Base-by-base conservation (phyloP, 2,329 filamentous ascomycete genomes). In the Cryoendolithus antarcticus region DNA sequence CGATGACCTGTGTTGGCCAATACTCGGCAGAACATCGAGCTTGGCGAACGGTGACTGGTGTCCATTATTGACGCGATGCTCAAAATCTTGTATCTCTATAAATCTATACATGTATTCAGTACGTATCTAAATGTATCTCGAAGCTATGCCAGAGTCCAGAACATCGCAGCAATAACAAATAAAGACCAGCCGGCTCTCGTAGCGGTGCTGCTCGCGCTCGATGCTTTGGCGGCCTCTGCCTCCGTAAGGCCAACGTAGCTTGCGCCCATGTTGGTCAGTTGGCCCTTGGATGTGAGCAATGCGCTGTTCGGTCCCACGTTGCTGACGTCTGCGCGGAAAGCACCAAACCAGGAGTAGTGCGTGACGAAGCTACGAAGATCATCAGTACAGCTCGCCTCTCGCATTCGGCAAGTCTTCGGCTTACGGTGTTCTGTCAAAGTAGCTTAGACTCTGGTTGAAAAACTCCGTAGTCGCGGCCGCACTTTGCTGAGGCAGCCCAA, bases 231-330 rank as follows among this genome's bases (percentile, higher is more conserved):
- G 9, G 59, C 59, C 9, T 58, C 62, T 6, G 56, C 57, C 21
- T 45, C 30, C 38, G 69, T 53, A 8, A 27, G 24, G 45, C 84
- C 76, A n/a, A 91, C 59, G 57, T 89, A 91, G 78, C 79, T 82
- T 2, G 72, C 70, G 0, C 84, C 84, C 47, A 89, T 81, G 48
- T 85, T 75, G 1, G 83, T 88, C 45, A 91, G 62, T 44, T 74
- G 53, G 32, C 84, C 84, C 10, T 74, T 66, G 32, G 73, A 64
- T 52, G 75, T 79, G 34, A 89, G 66, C 66, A 91, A 80, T 1
- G 77, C 73, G 1, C 71, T 76, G 44, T 86, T 84, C 3, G 77
- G 69, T 0, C 84, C 84, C 5, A 88, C 77, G 48, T 86, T 89
- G 45, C 78, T 82, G 10, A 73, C 73, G 36, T 70, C 63, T 3